Percentiles rank a stretch among this genome's conserved stretches.
These are phyloP conservation scores for Arachis hypogaea DNA, from an alignment of 306 rosid species.

Conservation along the genomic window DNA sequence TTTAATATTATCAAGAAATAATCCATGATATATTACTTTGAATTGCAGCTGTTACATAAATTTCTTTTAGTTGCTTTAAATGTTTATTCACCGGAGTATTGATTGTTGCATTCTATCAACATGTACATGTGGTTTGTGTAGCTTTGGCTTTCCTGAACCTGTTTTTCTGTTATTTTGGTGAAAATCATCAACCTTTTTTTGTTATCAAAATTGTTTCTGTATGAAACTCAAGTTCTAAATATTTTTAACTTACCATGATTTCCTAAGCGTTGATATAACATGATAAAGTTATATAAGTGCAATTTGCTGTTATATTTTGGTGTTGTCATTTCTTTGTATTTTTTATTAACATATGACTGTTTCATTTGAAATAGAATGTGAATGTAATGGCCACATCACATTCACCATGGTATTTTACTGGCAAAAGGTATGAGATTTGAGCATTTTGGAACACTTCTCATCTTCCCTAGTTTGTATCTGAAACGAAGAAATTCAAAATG, in stretches of 20 bases:
- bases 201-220: not conserved
- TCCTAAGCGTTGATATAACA: not conserved
- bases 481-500: constrained; percentile 9
- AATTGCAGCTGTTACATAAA: not conserved
- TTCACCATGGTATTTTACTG: not conserved
- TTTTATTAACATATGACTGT: not conserved
- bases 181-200: constrained; percentile 12
- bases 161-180: not conserved
- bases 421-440: not conserved
- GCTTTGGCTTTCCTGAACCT: not conserved
- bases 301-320: not conserved
- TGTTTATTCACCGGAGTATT: constrained; percentile 8
- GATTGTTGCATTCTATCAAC: constrained; percentile 27
- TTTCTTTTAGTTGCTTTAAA: not conserved
- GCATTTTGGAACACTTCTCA: not conserved
- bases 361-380: constrained; percentile 4
- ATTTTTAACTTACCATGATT: not conserved
- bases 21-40: not conserved
- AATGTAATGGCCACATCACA: not conserved
- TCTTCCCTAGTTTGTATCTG: not conserved
- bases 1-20: constrained; percentile 11
- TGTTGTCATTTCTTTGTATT: not conserved
- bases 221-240: constrained; percentile 8
- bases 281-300: not conserved
- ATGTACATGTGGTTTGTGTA: not conserved